Evolutionary conservation across 2,329 filamentous ascomycete genomes (phyloP).

Genomic region (Phyllosticta citribraziliensis): DNA sequence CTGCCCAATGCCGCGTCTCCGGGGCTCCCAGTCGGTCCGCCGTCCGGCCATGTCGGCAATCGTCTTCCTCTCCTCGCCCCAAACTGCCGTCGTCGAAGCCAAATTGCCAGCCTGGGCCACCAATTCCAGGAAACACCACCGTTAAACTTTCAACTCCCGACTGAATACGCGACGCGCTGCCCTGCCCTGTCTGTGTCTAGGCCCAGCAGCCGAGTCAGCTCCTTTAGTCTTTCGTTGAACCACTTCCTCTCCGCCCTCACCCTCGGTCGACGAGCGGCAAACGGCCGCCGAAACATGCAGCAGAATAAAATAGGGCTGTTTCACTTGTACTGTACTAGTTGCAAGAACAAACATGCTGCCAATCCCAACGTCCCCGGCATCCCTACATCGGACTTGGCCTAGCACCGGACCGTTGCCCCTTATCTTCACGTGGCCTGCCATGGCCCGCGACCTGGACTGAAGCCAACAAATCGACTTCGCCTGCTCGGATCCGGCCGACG

Average conservation of each 20-base stretch:
- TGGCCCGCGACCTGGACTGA: not conserved
- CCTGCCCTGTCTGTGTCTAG: too few relatives aligned
- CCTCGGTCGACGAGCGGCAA: not conserved
- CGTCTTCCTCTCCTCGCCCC: not conserved
- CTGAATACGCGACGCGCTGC: too few relatives aligned
- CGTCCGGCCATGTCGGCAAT: not conserved
- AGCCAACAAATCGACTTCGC: not conserved
- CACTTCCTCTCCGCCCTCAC: not conserved
- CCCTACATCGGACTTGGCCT: not conserved
- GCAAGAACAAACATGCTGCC: too few relatives aligned
- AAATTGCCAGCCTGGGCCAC: not conserved
- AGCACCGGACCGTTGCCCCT: slow-evolving; percentile 1
- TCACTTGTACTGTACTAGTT: too few relatives aligned
- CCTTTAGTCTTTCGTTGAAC: not conserved
- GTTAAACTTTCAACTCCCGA: not conserved
- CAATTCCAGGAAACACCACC: not conserved
- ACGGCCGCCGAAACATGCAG: not conserved
- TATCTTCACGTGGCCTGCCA: slow-evolving; percentile 6
- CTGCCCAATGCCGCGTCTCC: too few relatives aligned
- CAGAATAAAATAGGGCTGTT: not conserved
- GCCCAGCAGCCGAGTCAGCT: not conserved
- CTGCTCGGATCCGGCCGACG: slow-evolving; percentile 7
- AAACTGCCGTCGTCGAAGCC: not conserved
- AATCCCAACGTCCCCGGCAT: not conserved
- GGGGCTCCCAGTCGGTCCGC: not conserved